Base-by-base conservation (phyloP, 371 early-diverging fungal genomes). In the Mortierella sp. region DNA sequence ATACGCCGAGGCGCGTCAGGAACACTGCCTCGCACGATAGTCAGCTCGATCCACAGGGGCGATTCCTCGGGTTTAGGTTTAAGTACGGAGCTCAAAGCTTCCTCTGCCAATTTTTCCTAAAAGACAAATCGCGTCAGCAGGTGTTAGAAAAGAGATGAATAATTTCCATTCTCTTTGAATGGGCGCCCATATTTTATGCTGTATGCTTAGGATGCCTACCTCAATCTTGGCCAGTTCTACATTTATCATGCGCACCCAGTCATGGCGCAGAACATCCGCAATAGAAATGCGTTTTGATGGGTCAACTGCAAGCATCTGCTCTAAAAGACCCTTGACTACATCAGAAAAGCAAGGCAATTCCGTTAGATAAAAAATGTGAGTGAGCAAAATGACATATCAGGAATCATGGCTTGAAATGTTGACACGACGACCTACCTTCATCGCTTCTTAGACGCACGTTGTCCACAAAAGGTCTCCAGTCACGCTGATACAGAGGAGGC, bases 181-280 rank as follows among this genome's bases (percentile, higher is more conserved):
- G 24, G 24, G 5, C 19, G 54, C 4, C 24, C 21, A 21, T 4
- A 21, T 16, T 13, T 26, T 14, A 28, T 26, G 1, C 9, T 5
- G 21, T 37, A 34, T 9, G 21, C 21, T 37, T 19, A 5, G 16
- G 37, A 2, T 11, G 16, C 80, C 67, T 71, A 79, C 80, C n/a
- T 83, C 83, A 8, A 73, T 57, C 48, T 75, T 80, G 21, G 44
- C 57, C 16, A 85, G 71, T 28, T 78, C 78, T 16, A 73, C 78
- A n/a, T 80, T 74, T 14, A 69, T 64, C 74, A 85, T 81, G 16
- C 73, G 53, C 31, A 78, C 57, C 85, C 85, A 85, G n/a, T 80
- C 78, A n/a, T 44, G 11, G 9, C 44, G 19, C 3, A 81, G 48
- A 14, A 78, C 67, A 3, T 50, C n/a, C 3, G 54, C 21, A 8